Conservation (phyloP, 2,329 filamentous ascomycete genomes). For the Aspergillus fructus region DNA sequence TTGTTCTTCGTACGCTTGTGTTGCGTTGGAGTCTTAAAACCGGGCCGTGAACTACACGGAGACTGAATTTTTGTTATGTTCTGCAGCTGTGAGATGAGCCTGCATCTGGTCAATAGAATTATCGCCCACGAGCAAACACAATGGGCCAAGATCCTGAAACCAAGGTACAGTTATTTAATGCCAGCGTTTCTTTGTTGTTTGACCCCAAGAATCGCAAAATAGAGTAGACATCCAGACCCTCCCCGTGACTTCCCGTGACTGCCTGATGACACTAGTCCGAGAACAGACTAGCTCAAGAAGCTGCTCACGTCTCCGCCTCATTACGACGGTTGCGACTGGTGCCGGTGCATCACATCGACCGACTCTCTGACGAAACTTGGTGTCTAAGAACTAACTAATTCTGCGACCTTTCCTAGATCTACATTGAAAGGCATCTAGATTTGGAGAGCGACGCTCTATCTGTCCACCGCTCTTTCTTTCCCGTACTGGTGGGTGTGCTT, state of each 20-base stretch:
- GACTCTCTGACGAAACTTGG: slow-evolving; percentile 11
- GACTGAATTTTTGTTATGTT: background rate
- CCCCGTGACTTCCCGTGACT: slow-evolving; percentile 28
- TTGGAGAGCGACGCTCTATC: background rate
- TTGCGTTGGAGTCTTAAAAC: background rate
- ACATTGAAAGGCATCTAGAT: slow-evolving; percentile 6
- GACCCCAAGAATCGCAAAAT: background rate
- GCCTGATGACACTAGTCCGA: slow-evolving; percentile 24
- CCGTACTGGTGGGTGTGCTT: slow-evolving; percentile 17
- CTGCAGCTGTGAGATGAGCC: background rate
- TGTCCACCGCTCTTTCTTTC: slow-evolving; percentile 23
- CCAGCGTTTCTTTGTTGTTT: slow-evolving; percentile 3
- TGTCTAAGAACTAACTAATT: background rate
- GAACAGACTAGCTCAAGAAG: slow-evolving; percentile 25
- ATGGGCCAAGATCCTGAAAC: background rate
- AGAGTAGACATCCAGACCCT: too few relatives aligned
- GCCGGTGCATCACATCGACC: slow-evolving; percentile 14
- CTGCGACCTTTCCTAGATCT: slow-evolving; percentile 4
- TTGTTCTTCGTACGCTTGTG: background rate
- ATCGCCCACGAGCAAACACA: background rate
- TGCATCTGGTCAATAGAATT: background rate
- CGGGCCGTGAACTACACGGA: background rate
- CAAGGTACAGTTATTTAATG: background rate
- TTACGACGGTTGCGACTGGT: slow-evolving; percentile 17
- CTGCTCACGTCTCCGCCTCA: slow-evolving; percentile 23